These are phyloP conservation scores for Heimioporus retisporus DNA, from an alignment of 1,284 basidiomycete genomes.

Conservation along the genomic window DNA sequence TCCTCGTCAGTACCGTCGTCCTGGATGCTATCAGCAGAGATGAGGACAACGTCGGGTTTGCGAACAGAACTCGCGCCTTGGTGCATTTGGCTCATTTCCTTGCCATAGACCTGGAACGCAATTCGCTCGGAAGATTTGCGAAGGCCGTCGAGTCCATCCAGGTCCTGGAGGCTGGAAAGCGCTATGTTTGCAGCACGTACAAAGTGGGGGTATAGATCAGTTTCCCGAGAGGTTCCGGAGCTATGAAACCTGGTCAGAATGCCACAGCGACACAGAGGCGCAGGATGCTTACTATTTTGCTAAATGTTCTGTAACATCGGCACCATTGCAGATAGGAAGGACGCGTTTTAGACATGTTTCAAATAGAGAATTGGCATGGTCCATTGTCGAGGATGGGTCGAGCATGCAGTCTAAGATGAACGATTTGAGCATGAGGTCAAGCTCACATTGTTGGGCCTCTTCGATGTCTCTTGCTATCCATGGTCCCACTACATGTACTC, in stretches of 20 bases:
- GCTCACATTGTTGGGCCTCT: neutral
- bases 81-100: neutral
- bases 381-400: neutral
- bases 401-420: neutral
- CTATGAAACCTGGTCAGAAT: neutral
- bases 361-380: neutral
- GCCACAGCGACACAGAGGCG: neutral
- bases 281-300: neutral
- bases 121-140: neutral
- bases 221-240: neutral
- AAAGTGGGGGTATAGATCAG: neutral
- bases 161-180: neutral
- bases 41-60: constrained; percentile 2
- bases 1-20: no score
- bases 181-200: neutral
- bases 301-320: neutral
- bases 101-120: constrained; percentile 2
- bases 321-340: neutral
- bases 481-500: neutral
- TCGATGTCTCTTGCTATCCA: constrained; percentile 1
- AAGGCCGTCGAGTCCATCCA: neutral
- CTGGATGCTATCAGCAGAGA: neutral
- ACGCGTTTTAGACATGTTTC: neutral
- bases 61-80: neutral
- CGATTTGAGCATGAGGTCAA: neutral